Evolutionary conservation across 2,329 filamentous ascomycete species (phyloP).

Genomic region (Apiospora phragmitis): DNA sequence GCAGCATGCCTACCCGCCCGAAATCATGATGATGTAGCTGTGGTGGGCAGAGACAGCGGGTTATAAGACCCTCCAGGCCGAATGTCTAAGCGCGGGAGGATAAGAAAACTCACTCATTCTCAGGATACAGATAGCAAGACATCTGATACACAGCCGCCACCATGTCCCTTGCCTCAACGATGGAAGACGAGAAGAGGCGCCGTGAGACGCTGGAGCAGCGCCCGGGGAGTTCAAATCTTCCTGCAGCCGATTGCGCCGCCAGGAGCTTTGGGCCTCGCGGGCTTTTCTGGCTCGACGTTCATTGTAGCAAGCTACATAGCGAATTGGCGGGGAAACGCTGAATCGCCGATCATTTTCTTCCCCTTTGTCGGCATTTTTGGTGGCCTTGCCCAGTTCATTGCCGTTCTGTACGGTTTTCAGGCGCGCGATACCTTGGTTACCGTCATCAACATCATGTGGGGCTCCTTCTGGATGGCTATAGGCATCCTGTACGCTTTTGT

Average conservation of each 20-base stretch:
- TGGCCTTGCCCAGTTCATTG: conserved; percentile 30
- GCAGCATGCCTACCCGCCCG: not conserved
- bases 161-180: conserved; percentile 4
- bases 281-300: conserved; percentile 29
- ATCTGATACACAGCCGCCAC: not conserved
- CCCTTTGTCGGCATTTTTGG: conserved; percentile 28
- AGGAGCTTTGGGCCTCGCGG: conserved; percentile 28
- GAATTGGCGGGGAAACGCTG: conserved; percentile 22
- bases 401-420: conserved; percentile 22
- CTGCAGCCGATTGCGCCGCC: conserved; percentile 30
- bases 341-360: conserved; percentile 28
- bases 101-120: not conserved
- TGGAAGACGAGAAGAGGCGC: conserved; percentile 11
- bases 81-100: not conserved
- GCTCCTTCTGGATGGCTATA: conserved; percentile 15
- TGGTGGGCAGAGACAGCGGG: not conserved
- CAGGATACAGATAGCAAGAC: not conserved
- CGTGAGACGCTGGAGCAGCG: conserved; percentile 8
- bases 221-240: conserved; percentile 25
- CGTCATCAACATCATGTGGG: conserved; percentile 18
- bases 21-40: not conserved
- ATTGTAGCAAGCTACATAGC: conserved; percentile 24
- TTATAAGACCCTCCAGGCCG: not conserved
- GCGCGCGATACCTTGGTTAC: conserved; percentile 15
- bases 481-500: conserved; percentile 16